A percentile compares a stretch with the other conserved stretches of the same genome.
phyloP scores from a whole-genome alignment of 129 eudicot genomes.

The Silybum marianum region DNA sequence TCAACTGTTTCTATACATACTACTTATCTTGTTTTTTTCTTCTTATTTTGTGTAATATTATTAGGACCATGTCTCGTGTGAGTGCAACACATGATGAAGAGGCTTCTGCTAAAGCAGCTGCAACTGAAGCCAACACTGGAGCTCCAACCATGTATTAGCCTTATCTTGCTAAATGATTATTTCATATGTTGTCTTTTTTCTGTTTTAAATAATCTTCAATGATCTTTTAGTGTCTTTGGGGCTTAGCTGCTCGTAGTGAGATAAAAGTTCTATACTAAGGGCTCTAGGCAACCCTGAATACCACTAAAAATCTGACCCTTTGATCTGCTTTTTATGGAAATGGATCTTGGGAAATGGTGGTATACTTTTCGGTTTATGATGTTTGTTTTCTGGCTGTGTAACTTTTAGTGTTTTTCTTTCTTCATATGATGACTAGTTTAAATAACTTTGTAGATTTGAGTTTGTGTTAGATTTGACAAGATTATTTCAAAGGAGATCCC shows the following conservation, averaged over 20 bases:
- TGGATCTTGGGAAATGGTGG: background rate
- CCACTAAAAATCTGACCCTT: background rate
- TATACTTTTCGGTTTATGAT: background rate
- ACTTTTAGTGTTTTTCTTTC: background rate
- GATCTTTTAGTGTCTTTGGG: background rate
- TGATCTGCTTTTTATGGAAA: no score
- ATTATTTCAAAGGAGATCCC: slow-evolving; percentile 89
- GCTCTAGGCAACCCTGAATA: background rate
- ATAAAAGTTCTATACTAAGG: background rate
- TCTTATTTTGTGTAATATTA: background rate
- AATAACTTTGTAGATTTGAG: slow-evolving; percentile 7
- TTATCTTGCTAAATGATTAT: background rate
- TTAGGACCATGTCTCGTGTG: slow-evolving; percentile 44
- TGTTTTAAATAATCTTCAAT: background rate
- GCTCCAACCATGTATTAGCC: slow-evolving; percentile 73
- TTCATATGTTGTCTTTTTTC: background rate
- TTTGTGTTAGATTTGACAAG: slow-evolving; percentile 75
- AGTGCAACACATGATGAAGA: slow-evolving; percentile 73
- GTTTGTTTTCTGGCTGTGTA: background rate
- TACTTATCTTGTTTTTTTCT: background rate
- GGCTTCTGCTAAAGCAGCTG: slow-evolving; percentile 72
- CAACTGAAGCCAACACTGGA: slow-evolving; percentile 62
- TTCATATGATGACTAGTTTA: background rate
- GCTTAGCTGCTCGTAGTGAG: background rate
- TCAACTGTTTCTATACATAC: background rate